Conservation (phyloP, 1,284 basidiomycete species). For the Malassezia dermatis region DNA sequence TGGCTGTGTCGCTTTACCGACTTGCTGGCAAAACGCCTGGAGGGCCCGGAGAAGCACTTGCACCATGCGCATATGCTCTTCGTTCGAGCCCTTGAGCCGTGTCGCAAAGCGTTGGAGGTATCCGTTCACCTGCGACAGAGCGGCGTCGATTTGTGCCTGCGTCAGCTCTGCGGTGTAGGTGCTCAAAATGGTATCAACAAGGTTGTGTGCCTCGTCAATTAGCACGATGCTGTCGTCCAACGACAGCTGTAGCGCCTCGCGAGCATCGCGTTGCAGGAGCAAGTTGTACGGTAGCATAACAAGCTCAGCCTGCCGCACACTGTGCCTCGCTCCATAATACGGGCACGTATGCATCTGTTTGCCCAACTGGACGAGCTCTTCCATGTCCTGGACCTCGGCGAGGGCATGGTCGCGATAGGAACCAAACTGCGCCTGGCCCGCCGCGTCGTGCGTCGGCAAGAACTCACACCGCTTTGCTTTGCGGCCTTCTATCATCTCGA, state of each 20-base stretch:
- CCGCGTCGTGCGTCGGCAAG: slow-evolving; percentile 56
- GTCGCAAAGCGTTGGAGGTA: slow-evolving; percentile 72
- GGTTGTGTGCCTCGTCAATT: slow-evolving; percentile 86
- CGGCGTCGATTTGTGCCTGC: slow-evolving; percentile 56
- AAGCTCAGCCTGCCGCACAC: slow-evolving; percentile 82
- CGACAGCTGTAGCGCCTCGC: slow-evolving; percentile 70
- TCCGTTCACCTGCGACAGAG: slow-evolving; percentile 64
- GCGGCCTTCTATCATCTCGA: slow-evolving; percentile 62
- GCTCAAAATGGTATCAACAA: slow-evolving; percentile 65
- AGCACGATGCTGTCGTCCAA: slow-evolving; percentile 68
- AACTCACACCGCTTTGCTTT: slow-evolving; percentile 55
- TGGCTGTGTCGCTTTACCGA: slow-evolving; percentile 31
- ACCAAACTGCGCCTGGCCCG: slow-evolving; percentile 54
- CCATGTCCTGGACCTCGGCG: slow-evolving; percentile 73
- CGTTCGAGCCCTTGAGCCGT: slow-evolving; percentile 63
- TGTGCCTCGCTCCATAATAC: slow-evolving; percentile 79
- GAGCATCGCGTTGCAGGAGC: slow-evolving; percentile 68
- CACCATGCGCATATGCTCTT: slow-evolving; percentile 69
- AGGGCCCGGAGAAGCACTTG: slow-evolving; percentile 24
- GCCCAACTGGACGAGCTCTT: slow-evolving; percentile 73
- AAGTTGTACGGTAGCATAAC: slow-evolving; percentile 89
- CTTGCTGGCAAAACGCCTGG: slow-evolving; percentile 16
- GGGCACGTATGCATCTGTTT: slow-evolving; percentile 64
- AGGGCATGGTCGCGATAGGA: slow-evolving; percentile 80
- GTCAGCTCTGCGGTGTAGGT: slow-evolving; percentile 68